These are phyloP conservation scores for Nemania bipapillata DNA, from an alignment of 2,329 filamentous ascomycete genomes.

Conservation along the genomic window DNA sequence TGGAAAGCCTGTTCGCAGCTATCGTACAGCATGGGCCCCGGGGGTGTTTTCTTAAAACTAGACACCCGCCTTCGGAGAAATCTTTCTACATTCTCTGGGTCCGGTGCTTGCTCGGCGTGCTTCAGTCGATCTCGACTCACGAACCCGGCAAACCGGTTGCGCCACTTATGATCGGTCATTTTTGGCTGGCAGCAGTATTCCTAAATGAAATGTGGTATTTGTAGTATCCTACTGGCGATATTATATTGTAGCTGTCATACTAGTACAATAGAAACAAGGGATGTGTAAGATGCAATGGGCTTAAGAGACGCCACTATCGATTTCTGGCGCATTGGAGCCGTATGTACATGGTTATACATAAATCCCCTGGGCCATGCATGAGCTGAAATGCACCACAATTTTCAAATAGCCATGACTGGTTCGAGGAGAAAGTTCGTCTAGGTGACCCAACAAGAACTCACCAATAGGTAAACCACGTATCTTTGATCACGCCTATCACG, in stretches of 20 bases:
- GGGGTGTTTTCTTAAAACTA: neutral
- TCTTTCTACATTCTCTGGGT: neutral
- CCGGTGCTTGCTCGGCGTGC: neutral
- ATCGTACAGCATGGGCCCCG: neutral
- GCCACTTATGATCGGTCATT: neutral
- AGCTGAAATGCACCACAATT: too few species aligned
- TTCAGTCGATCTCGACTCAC: neutral
- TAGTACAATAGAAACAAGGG: too few species aligned
- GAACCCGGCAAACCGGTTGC: neutral
- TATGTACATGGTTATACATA: too few species aligned
- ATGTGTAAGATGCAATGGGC: too few species aligned
- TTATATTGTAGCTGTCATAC: too few species aligned
- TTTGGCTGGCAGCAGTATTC: neutral
- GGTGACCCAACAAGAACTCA: neutral
- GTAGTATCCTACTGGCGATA: neutral
- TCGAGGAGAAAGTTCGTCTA: neutral
- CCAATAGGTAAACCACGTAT: neutral
- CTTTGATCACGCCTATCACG: neutral
- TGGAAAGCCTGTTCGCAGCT: neutral
- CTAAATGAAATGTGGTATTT: neutral
- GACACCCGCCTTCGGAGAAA: slow-evolving; percentile 6
- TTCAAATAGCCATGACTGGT: too few species aligned
- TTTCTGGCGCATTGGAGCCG: too few species aligned
- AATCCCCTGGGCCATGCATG: too few species aligned
- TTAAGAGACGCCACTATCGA: too few species aligned